Percentiles rank a stretch among this genome's conserved stretches.
Evolutionary conservation across 257 asterid species (phyloP).

Genomic region (Jaltomata sinuosa): DNA sequence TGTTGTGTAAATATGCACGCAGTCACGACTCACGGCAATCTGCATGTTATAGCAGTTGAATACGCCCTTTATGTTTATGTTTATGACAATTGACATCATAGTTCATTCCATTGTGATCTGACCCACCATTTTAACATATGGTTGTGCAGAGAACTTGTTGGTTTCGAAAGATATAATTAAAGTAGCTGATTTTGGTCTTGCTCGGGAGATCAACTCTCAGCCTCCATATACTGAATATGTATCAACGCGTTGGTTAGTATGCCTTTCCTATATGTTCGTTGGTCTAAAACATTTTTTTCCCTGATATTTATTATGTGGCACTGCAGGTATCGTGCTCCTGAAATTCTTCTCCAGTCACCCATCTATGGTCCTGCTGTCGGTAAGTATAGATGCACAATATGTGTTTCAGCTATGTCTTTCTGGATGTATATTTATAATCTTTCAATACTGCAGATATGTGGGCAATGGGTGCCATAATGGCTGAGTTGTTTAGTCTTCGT

Average conservation of each 20-base stretch:
- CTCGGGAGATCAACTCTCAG: slow-evolving; percentile 81
- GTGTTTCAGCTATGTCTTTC: neutral
- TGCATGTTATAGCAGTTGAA: neutral
- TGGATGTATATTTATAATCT: neutral
- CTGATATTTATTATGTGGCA: neutral
- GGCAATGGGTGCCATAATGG: slow-evolving; percentile 99
- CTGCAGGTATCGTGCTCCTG: slow-evolving; percentile 98
- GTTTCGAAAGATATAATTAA: slow-evolving; percentile 75
- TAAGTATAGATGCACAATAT: slow-evolving; percentile 19
- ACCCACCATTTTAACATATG: neutral
- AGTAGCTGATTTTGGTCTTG: slow-evolving; percentile 95
- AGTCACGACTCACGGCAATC: neutral
- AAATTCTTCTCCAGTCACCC: slow-evolving; percentile 87
- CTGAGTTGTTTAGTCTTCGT: slow-evolving; percentile 73
- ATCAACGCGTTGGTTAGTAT: slow-evolving; percentile 92
- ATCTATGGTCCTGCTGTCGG: slow-evolving; percentile 88
- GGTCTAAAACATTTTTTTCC: neutral
- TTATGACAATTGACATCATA: neutral
- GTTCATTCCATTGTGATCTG: neutral
- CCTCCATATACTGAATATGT: slow-evolving; percentile 97
- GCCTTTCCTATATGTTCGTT: neutral
- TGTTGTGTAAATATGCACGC: neutral
- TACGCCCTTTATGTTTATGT: neutral
- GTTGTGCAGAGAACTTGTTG: slow-evolving; percentile 69
- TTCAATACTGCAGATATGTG: slow-evolving; percentile 60